Conservation (phyloP, 78 protist genomes). For the Dictyostelium capitatum region DNA sequence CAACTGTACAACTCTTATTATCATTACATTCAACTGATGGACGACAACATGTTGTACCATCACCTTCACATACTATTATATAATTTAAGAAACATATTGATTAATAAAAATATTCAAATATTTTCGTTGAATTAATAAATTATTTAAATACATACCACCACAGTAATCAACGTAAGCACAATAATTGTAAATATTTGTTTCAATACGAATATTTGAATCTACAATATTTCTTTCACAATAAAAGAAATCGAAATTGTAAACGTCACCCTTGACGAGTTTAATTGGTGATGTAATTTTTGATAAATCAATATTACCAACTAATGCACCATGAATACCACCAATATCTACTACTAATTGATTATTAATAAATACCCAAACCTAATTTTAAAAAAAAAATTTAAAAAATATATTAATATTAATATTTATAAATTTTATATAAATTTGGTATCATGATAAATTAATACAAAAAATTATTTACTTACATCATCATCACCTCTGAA, state of each 20-base stretch:
- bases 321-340: slow-evolving; percentile 60
- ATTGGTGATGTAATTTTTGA: not conserved
- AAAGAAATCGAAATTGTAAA: slow-evolving; percentile 70
- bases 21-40: not conserved
- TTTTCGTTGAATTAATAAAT: not conserved
- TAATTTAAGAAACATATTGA: not conserved
- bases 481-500: slow-evolving; percentile 83
- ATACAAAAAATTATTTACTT: no score
- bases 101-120: no score
- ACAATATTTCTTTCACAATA: slow-evolving; percentile 77
- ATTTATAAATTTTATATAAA: no score
- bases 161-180: slow-evolving; percentile 43
- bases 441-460: no score
- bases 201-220: slow-evolving; percentile 19
- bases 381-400: slow-evolving; percentile 22
- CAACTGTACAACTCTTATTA: slow-evolving; percentile 10
- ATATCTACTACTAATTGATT: slow-evolving; percentile 51
- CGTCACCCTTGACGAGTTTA: not conserved
- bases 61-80: slow-evolving; percentile 28
- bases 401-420: not conserved
- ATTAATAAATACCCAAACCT: slow-evolving; percentile 71
- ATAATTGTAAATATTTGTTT: not conserved
- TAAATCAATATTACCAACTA: not conserved
- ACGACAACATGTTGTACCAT: slow-evolving; percentile 60
- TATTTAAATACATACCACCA: slow-evolving; percentile 8